Percentiles rank a stretch among this genome's conserved stretches.
These are phyloP conservation scores for Paradendryphiella salina DNA, from an alignment of 2,329 filamentous ascomycete species.

Conservation along the genomic window DNA sequence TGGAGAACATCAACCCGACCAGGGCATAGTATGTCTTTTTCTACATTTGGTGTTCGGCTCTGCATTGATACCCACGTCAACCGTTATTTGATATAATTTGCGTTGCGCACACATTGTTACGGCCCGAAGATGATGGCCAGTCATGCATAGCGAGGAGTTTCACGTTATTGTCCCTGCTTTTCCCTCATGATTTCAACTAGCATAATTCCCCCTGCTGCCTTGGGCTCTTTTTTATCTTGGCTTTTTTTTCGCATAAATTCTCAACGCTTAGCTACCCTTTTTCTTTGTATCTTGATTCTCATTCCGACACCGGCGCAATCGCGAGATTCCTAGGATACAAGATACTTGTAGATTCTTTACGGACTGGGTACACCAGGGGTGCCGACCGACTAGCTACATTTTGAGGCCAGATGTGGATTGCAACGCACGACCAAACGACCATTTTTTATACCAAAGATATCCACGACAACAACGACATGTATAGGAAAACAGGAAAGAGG, in stretches of 20 bases:
- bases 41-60: conserved; percentile 18
- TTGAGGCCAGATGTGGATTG: not conserved
- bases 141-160: conserved; percentile 20
- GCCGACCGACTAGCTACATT: not conserved
- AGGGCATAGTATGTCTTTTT: conserved; percentile 25
- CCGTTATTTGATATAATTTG: conserved; percentile 7
- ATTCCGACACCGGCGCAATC: conserved; percentile 2
- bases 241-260: not conserved
- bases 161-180: not conserved
- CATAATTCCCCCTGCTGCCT: conserved; percentile 16
- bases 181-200: conserved; percentile 5
- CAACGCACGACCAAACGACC: not conserved
- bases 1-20: conserved; percentile 59
- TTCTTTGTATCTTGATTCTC: not conserved
- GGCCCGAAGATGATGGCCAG: conserved; percentile 5
- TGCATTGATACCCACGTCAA: conserved; percentile 16
- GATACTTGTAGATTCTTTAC: conserved; percentile 6
- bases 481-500: not conserved
- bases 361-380: conserved; percentile 1
- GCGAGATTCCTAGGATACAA: conserved; percentile 4
- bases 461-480: not conserved
- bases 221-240: not conserved
- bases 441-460: not conserved
- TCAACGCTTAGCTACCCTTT: not conserved
- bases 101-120: conserved; percentile 13